A percentile compares a stretch with the other conserved stretches of the same genome.
These are phyloP conservation scores for Candida ovalis DNA, from an alignment of 805 yeast species.

Conservation along the genomic window DNA sequence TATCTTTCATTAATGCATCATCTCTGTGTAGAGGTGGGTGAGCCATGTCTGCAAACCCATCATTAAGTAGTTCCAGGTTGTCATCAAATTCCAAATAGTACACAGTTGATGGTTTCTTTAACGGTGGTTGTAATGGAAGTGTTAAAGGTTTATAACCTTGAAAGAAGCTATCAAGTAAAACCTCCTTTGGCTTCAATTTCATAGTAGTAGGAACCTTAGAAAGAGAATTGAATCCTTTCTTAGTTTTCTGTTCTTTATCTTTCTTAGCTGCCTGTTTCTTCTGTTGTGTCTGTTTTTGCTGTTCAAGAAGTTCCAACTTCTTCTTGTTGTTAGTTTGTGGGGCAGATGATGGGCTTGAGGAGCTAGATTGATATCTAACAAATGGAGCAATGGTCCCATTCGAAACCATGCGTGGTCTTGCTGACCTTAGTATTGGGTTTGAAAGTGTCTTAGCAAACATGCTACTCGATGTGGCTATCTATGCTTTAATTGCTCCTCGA, in stretches of 20 bases:
- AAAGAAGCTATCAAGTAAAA: conserved; percentile 32
- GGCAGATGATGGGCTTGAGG: conserved; percentile 16
- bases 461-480: background rate
- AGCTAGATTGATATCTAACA: conserved; percentile 20
- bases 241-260: conserved; percentile 14
- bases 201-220: conserved; percentile 33
- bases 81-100: conserved; percentile 34
- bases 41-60: conserved; percentile 10
- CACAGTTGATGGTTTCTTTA: conserved; percentile 24
- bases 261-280: conserved; percentile 6
- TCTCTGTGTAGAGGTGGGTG: conserved; percentile 1
- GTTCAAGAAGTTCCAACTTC: conserved; percentile 11
- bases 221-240: conserved; percentile 33
- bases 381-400: background rate
- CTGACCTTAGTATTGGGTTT: background rate
- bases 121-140: conserved; percentile 29
- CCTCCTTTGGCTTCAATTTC: conserved; percentile 30
- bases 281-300: conserved; percentile 5
- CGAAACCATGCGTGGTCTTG: background rate
- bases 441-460: conserved; percentile 1
- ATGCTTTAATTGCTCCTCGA: too few species aligned
- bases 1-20: conserved; percentile 11
- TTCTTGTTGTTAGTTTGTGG: conserved; percentile 11
- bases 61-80: conserved; percentile 24
- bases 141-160: conserved; percentile 35